Percentiles rank a stretch among this genome's conserved stretches.
These are phyloP conservation scores for Alnus glutinosa DNA, from an alignment of 306 rosid species.

Conservation along the genomic window DNA sequence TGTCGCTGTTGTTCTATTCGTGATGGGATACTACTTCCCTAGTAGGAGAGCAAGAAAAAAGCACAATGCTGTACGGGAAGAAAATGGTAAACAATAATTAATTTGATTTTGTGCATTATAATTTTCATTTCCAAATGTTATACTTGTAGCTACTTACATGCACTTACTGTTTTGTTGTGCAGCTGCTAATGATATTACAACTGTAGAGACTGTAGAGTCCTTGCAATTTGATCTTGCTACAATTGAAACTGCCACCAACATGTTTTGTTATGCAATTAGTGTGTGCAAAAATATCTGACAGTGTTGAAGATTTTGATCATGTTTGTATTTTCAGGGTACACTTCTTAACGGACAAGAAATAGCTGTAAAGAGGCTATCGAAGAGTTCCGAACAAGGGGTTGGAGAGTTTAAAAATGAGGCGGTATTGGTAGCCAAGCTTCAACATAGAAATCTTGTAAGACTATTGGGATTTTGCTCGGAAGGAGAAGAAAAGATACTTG, in stretches of 20 bases:
- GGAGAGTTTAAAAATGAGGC: constrained; percentile 37
- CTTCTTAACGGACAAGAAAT: constrained; percentile 20
- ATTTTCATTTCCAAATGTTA: background rate
- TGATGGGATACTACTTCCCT: background rate
- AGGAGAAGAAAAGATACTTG: constrained; percentile 30
- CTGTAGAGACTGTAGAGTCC: background rate
- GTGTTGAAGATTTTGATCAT: too few relatives aligned
- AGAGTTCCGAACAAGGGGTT: constrained; percentile 24
- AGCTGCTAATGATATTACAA: background rate
- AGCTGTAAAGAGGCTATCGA: constrained; percentile 38
- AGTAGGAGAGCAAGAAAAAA: background rate
- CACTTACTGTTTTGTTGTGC: background rate
- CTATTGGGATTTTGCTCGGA: constrained; percentile 37
- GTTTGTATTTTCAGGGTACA: constrained; percentile 9
- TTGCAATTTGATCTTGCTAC: constrained; percentile 16
- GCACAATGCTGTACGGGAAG: background rate
- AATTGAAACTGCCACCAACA: constrained; percentile 27
- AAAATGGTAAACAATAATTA: background rate
- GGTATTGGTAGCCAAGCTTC: constrained; percentile 32
- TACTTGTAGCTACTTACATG: background rate
- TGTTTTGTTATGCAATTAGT: constrained; percentile 4
- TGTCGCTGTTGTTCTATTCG: background rate
- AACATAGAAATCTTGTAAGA: constrained; percentile 35
- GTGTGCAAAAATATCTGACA: too few relatives aligned
- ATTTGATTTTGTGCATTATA: background rate